These are phyloP conservation scores for Boletus fagicola DNA, from an alignment of 768 basidiomycete genomes.

Conservation along the genomic window DNA sequence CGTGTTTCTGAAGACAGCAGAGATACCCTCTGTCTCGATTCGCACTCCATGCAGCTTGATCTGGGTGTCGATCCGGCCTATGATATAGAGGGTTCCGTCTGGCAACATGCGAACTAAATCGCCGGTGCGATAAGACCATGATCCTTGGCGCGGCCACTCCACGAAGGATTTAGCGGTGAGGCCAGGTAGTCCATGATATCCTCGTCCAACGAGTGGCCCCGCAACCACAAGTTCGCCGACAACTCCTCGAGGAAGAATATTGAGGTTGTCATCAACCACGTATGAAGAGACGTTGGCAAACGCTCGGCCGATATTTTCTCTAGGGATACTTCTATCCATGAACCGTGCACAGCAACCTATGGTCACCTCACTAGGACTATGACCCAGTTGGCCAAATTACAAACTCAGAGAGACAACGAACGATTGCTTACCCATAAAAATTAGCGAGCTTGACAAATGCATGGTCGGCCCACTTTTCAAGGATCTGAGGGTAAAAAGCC, in stretches of 20 bases:
- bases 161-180: constrained; percentile 46
- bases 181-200: constrained; percentile 46
- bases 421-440: constrained; percentile 42
- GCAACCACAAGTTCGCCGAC: constrained; percentile 50
- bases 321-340: constrained; percentile 40
- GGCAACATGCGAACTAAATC: constrained; percentile 52
- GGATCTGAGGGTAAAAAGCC: constrained; percentile 22
- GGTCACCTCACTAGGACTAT: constrained; percentile 48
- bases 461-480: constrained; percentile 50
- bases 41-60: constrained; percentile 53
- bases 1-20: constrained; percentile 37
- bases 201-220: constrained; percentile 49
- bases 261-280: constrained; percentile 43
- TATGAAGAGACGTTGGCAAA: constrained; percentile 37
- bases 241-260: constrained; percentile 43
- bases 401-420: neutral
- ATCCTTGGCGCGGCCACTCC: constrained; percentile 41
- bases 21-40: constrained; percentile 53
- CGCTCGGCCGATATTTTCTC: constrained; percentile 44
- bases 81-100: constrained; percentile 46
- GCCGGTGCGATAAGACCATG: constrained; percentile 48
- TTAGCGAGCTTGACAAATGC: constrained; percentile 45
- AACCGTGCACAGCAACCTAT: constrained; percentile 50
- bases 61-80: constrained; percentile 51
- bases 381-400: neutral